These are phyloP conservation scores for Limnanthes douglasii DNA, from an alignment of 345 rosid genomes.

Conservation along the genomic window DNA sequence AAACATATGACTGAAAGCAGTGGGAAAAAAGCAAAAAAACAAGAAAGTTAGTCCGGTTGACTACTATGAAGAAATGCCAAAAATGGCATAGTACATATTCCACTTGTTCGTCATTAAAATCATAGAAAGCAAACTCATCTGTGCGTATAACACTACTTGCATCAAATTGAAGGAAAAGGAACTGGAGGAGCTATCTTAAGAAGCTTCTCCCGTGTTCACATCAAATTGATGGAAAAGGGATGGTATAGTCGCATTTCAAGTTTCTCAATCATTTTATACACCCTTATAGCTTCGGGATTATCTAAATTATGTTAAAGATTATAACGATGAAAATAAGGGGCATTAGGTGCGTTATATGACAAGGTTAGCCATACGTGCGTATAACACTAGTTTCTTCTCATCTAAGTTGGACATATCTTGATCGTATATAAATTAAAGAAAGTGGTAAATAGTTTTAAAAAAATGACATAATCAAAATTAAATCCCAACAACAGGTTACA, in stretches of 20 bases:
- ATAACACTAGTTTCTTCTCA: conserved; percentile 72
- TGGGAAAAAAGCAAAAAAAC: no score
- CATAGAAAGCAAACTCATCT: no score
- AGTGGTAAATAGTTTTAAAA: conserved; percentile 4
- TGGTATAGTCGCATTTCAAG: conserved; percentile 54
- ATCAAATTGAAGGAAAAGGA: no score
- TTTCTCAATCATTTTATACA: conserved; percentile 42
- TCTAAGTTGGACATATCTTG: conserved; percentile 63
- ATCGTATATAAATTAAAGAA: conserved; percentile 25
- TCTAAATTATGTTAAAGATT: conserved; percentile 34
- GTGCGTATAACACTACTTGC: no score
- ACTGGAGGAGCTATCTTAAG: conserved; percentile 36
- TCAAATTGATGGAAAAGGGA: conserved; percentile 50
- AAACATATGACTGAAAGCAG: no score
- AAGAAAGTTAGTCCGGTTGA: no score
- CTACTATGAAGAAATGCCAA: no score
- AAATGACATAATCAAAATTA: conserved; percentile 11
- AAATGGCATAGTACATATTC: no score
- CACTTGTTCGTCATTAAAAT: no score
- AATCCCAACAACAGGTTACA: conserved; percentile 2
- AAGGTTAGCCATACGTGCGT: conserved; percentile 95
- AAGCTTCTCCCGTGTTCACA: conserved; percentile 73
- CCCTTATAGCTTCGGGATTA: conserved; percentile 24
- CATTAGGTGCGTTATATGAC: conserved; percentile 35
- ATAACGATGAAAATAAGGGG: no score